Evolutionary conservation across 2,329 filamentous ascomycete species (phyloP).

Genomic region (Exophiala oligosperma): DNA sequence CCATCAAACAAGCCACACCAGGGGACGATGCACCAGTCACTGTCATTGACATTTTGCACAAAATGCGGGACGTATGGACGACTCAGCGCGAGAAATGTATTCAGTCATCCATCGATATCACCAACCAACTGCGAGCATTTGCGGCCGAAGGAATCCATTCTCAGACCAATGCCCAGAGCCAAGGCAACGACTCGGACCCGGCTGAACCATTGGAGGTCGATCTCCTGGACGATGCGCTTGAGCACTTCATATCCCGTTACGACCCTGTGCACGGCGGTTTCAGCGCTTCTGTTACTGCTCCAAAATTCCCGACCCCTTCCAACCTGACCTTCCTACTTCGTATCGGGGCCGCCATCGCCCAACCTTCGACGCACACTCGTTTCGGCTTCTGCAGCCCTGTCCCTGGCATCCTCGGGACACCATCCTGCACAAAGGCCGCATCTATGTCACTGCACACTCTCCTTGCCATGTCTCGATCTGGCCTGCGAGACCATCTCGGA

Average conservation of each 20-base stretch:
- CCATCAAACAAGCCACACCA: constrained; percentile 38
- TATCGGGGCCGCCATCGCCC: constrained; percentile 53
- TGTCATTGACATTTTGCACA: constrained; percentile 79
- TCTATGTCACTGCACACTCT: constrained; percentile 81
- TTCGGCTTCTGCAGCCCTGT: constrained; percentile 66
- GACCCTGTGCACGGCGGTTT: constrained; percentile 81
- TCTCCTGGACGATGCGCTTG: constrained; percentile 84
- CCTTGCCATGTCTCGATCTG: constrained; percentile 71
- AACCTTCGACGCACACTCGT: constrained; percentile 25
- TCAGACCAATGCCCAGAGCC: constrained; percentile 30
- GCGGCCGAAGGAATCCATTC: constrained; percentile 76
- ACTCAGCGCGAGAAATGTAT: constrained; percentile 82
- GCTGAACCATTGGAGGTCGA: constrained; percentile 82
- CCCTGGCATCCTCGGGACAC: constrained; percentile 80
- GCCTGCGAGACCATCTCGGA: constrained; percentile 73
- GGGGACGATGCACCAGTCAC: constrained; percentile 62
- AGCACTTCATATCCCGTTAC: constrained; percentile 76
- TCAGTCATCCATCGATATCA: constrained; percentile 79
- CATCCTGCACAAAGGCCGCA: constrained; percentile 71
- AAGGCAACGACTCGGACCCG: constrained; percentile 40
- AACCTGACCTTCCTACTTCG: constrained; percentile 82
- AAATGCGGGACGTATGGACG: constrained; percentile 73
- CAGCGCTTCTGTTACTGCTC: constrained; percentile 54
- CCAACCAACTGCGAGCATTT: constrained; percentile 79
- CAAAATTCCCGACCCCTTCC: constrained; percentile 87